Base-by-base conservation (phyloP, 176 grass and related monocot species). In the Carex scoparia region DNA sequence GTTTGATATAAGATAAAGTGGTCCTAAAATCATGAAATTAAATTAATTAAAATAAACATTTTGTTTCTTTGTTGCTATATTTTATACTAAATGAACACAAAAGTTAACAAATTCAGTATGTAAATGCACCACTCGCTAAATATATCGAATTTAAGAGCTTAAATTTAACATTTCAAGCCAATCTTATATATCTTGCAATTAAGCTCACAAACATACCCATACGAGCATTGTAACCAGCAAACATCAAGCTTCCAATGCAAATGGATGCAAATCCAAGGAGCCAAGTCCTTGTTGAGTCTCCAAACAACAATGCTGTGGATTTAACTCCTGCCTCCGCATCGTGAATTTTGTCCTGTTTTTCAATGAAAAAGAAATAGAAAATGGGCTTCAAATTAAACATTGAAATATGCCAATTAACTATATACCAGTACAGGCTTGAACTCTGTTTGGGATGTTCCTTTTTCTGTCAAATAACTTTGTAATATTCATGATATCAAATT, bases 241-340 rank as follows among this genome's bases (percentile, higher is more conserved):
- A 73, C 4, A 19, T 76, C 70, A 91, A 79, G 12, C 10, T 46
- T 37, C 85, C 66, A 61, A 91, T 69, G 62, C 82, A 91, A n/a
- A 77, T 81, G 46, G 82, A 46, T 62, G 73, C 89, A 87, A 91
- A 91, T 7, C 86, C 86, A 68, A 67, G 65, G 80, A 81, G 73
- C 89, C 89, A 91, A 65, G 19, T 65, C 75, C 87, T 85, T 5
- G 78, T 83, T 27, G 62, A 76, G 37, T 58, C 61, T 58, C 81
- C 89, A 40, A 90, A 87, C 57, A 79, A 81, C 82, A 90, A 75
- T 28, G 86, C 86, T 53, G 89, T 90, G 1, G 89, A 90, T 87
- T 90, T 90, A 61, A 87, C 89, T 82, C 89, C 89, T 3, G 84
- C 85, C 75, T 87, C 57, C 27, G 49, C 30, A 38, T 91, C 89